These are phyloP conservation scores for Warburgia ugandensis DNA, from an alignment of 164 flowering plant species.

Conservation along the genomic window DNA sequence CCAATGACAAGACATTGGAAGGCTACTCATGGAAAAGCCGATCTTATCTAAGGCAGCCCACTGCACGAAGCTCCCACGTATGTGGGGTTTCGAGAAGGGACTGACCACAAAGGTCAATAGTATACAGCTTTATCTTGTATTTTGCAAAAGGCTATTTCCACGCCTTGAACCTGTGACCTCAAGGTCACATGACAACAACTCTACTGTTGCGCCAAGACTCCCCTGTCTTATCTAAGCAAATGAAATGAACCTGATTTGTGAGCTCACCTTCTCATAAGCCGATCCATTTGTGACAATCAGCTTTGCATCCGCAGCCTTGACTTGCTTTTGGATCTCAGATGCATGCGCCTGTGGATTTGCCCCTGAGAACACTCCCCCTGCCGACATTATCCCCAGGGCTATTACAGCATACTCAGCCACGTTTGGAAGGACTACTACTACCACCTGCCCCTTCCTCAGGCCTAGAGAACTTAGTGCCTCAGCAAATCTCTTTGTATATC, in stretches of 20 bases:
- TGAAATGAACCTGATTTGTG: not conserved
- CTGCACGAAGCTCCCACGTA: no score
- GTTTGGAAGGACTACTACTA: constrained; percentile 81
- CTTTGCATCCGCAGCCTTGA: constrained; percentile 61
- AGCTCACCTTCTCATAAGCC: constrained; percentile 57
- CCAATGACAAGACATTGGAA: no score
- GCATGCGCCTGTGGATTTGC: constrained; percentile 67
- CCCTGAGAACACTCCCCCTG: constrained; percentile 92
- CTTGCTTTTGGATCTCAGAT: constrained; percentile 81
- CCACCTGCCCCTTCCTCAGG: constrained; percentile 67
- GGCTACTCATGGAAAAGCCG: no score
- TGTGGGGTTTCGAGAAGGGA: no score
- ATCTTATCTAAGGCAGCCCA: no score
- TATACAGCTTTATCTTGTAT: no score
- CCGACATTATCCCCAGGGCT: constrained; percentile 86
- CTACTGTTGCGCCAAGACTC: no score
- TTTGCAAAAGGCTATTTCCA: no score
- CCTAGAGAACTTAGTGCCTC: constrained; percentile 78
- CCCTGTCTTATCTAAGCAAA: no score
- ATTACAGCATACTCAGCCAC: constrained; percentile 71
- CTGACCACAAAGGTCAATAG: no score
- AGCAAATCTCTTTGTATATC: constrained; percentile 57
- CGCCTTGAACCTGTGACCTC: no score
- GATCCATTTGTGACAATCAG: constrained; percentile 58
- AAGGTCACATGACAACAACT: no score